Base-by-base conservation (phyloP, 495 filamentous ascomycete genomes). In the Aspergillus incahuasiensis region DNA sequence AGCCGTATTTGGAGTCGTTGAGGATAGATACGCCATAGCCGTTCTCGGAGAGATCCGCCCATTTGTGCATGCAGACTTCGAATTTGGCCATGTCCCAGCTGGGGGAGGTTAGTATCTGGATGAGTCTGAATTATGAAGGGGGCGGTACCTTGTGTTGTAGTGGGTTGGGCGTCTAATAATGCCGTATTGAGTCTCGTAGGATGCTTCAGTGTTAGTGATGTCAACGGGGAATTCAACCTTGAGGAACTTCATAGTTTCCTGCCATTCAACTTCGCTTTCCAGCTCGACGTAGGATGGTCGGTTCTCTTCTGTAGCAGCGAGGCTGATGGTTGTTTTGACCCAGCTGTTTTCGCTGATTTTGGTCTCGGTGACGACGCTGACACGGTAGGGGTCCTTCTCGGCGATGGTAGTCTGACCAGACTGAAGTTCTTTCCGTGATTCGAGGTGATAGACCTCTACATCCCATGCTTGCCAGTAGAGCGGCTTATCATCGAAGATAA, bases 401-500 rank as follows among this genome's bases (percentile, higher is more conserved):
- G 78, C 62, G 46, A 97, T 85, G 20, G 72, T 75, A n/a, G 87
- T 89, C 58, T 82, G 76, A 45, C 81, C 75, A 20, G 82, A 77
- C 0, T 75, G 64, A 5, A 98, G 74, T 62, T 89, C 89, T 59
- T 88, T 82, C 47, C 94, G 84, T 0, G 90, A 92, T 52, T 91
- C 87, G 20, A 96, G 81, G 57, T 97, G 94, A 74, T 87, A 98
- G 43, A 97, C 90, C 68, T 98, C 94, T 30, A 96, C 91, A 70
- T 98, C 94, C 94, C 94, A 98, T 1, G 92, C 94, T 73, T 98
- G 92, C 94, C 94, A 98, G 74, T 96, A 95, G 18, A 97, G 79
- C 16, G 94, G 94, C 72, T 97, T 97, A 71, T 98, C 94, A 65
- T 98, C 94, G 66, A 95, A 97, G 48, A 97, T 87, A 55, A 98